These are phyloP conservation scores for Saccharomyces hybrid DNA, from an alignment of 1,139 yeast species.

Conservation along the genomic window DNA sequence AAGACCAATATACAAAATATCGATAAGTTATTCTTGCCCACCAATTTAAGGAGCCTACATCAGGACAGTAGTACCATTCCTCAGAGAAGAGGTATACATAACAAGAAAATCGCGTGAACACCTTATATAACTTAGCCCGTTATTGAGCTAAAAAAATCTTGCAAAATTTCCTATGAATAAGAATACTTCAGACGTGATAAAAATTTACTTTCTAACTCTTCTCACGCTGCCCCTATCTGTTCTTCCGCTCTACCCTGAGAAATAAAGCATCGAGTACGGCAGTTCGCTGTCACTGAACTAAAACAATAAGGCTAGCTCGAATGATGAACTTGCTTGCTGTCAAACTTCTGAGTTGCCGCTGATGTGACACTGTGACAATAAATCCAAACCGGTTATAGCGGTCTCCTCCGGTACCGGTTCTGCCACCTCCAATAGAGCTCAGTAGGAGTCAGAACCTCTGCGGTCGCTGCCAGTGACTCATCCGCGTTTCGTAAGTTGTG, in stretches of 20 bases:
- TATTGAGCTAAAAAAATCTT: too few species aligned
- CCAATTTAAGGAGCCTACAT: too few species aligned
- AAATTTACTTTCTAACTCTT: background rate
- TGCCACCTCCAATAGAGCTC: background rate
- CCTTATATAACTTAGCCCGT: too few species aligned
- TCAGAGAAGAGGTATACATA: too few species aligned
- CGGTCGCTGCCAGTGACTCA: background rate
- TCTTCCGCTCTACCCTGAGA: background rate
- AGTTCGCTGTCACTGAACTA: background rate
- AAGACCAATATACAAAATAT: too few species aligned
- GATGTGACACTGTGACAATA: background rate
- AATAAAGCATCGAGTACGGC: background rate
- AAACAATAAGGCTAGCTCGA: background rate
- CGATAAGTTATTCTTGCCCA: too few species aligned
- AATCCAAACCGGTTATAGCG: background rate
- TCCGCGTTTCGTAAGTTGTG: background rate
- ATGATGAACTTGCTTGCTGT: background rate
- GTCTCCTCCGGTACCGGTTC: background rate
- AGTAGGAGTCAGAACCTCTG: background rate
- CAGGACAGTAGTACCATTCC: too few species aligned
- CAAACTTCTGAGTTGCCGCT: background rate
- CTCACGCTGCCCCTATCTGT: background rate
- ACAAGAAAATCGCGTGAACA: too few species aligned
- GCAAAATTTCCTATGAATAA: too few species aligned
- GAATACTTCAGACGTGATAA: background rate